These are phyloP conservation scores for Takakia lepidozioides DNA, from an alignment of 225 moss, liverwort and hornwort species.

Conservation along the genomic window DNA sequence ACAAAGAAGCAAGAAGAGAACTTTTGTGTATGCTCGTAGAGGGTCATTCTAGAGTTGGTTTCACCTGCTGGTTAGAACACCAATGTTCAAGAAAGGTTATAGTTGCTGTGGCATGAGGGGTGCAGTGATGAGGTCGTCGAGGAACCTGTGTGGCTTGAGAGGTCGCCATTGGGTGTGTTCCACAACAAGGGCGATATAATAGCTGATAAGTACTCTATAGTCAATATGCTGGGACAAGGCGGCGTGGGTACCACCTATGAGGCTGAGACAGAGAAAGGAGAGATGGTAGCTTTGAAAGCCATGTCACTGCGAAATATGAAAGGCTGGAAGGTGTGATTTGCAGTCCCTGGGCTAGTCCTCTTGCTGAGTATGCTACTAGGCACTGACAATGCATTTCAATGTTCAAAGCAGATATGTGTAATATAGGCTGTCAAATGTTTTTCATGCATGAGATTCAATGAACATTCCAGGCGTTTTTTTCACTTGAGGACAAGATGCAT, in stretches of 20 bases:
- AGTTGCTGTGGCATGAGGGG: background rate
- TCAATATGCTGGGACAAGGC: slow-evolving; percentile 80
- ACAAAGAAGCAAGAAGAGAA: background rate
- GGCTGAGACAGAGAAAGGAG: slow-evolving; percentile 59
- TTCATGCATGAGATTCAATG: too few species aligned
- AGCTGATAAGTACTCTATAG: slow-evolving; percentile 63
- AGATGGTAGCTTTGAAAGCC: slow-evolving; percentile 78
- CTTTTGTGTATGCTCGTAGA: too few species aligned
- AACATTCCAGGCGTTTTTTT: too few species aligned
- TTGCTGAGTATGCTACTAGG: too few species aligned
- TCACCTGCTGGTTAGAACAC: background rate
- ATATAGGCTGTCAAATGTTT: too few species aligned
- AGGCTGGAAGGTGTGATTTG: slow-evolving; percentile 76
- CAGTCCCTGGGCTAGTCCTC: too few species aligned
- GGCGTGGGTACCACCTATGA: slow-evolving; percentile 91
- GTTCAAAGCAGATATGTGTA: too few species aligned
- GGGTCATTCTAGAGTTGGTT: too few species aligned
- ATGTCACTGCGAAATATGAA: slow-evolving; percentile 84
- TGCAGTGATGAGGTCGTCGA: slow-evolving; percentile 33
- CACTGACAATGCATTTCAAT: too few species aligned
- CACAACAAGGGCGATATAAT: slow-evolving; percentile 71
- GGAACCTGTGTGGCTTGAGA: slow-evolving; percentile 40
- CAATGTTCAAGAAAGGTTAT: background rate
- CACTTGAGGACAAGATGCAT: too few species aligned
- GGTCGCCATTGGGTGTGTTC: slow-evolving; percentile 50